Evolutionary conservation across 2,329 filamentous ascomycete species (phyloP), one percentile per base, ranked within the genome.

Genomic region (Plenodomus lindquistii): DNA sequence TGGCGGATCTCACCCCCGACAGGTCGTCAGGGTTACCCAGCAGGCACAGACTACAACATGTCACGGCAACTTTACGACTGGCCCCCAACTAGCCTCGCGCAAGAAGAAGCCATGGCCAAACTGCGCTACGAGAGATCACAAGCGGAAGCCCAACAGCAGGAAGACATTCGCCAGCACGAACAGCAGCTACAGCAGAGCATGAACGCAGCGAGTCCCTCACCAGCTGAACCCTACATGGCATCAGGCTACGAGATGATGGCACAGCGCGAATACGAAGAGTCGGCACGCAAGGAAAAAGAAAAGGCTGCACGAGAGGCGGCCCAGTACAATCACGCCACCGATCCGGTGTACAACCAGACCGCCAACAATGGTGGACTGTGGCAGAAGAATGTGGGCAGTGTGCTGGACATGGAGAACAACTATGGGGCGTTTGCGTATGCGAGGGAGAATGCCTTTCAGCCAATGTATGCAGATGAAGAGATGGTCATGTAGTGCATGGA

Each of bases 141-240:
- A 11, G 51, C 51, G 20, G 59, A 67, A 41, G 50, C 51, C 22
- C 61, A 53, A 21, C 62, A 69, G 43, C 52, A 62, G 34, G 59
- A 67, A n/a, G 59, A 59, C n/a, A 65, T 67, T 15, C 56, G 55
- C 21, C 55, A 52, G 13, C 60, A 69, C 24, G 56, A 69, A 39
- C 57, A 65, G 34, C 50, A 70, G 43, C 44, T 66, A 16, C 56
- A 65, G n/a, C 56, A 63, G 50, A 65, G 59, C 37, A 68, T 67
- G 63, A 46, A 36, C 2, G 53, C 59, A 22, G 54, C 59, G n/a
- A 57, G 53, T 35, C 43, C 56, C 9, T 59, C 57, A 5, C 59
- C 59, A 52, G 84, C 82, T 34, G 90, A 95, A 71, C 91, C 91
- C 0, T 96, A 96, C 72, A 95, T 96, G 82, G 72, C 83, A 40